Percentiles rank a stretch among this genome's conserved stretches.
phyloP scores from a whole-genome alignment of 495 filamentous ascomycete species.

The Extremus antarcticus region DNA sequence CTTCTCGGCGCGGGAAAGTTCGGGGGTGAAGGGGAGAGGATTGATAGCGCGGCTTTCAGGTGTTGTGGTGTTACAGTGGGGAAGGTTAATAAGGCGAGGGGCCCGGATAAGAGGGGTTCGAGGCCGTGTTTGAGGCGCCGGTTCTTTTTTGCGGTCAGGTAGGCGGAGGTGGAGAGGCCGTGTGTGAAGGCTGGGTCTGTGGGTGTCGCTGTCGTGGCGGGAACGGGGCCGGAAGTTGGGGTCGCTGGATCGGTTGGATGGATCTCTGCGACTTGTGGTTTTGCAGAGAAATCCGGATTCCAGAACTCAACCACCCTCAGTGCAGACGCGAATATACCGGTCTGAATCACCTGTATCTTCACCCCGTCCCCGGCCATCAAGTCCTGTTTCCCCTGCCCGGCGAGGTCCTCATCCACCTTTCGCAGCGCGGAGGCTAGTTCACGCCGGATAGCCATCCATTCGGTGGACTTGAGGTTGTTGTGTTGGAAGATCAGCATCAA shows the following conservation, averaged over 20 bases:
- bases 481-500: slow-evolving; percentile 92
- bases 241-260: slow-evolving; percentile 24
- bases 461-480: slow-evolving; percentile 78
- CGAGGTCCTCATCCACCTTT: slow-evolving; percentile 48
- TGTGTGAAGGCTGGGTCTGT: slow-evolving; percentile 48
- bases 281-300: slow-evolving; percentile 39
- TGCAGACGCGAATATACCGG: slow-evolving; percentile 78
- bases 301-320: slow-evolving; percentile 80
- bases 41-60: slow-evolving; percentile 62
- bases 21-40: slow-evolving; percentile 57
- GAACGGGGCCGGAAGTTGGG: slow-evolving; percentile 24
- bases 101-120: slow-evolving; percentile 66
- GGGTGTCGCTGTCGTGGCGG: slow-evolving; percentile 15
- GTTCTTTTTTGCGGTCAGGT: slow-evolving; percentile 43
- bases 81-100: slow-evolving; percentile 68
- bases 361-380: slow-evolving; percentile 44
- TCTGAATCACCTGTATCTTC: slow-evolving; percentile 70
- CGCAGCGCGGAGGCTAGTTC: slow-evolving; percentile 61
- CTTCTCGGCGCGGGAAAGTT: slow-evolving; percentile 68
- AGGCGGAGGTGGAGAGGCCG: slow-evolving; percentile 60
- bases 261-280: neutral
- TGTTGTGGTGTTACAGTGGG: slow-evolving; percentile 73
- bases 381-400: slow-evolving; percentile 36
- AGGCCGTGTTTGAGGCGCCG: slow-evolving; percentile 42
- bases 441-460: slow-evolving; percentile 79